Percentiles rank a stretch among this genome's conserved stretches.
phyloP scores from a whole-genome alignment of 202 grass and related monocot genomes.

The Alloteropsis angusta region DNA sequence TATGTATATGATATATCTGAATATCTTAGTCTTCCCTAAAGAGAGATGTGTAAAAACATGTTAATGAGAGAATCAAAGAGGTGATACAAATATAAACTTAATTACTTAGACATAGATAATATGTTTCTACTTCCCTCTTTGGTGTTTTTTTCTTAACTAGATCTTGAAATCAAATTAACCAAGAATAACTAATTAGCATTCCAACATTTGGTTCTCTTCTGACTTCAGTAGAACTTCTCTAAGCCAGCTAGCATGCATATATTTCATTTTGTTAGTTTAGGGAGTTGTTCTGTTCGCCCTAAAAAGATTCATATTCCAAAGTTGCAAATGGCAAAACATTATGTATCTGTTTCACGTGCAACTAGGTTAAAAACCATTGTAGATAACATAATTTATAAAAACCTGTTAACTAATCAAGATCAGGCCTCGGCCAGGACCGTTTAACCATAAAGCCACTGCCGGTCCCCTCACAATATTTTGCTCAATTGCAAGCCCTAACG shows the following conservation, averaged over 20 bases:
- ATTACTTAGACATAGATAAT: not conserved
- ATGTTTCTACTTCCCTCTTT: not conserved
- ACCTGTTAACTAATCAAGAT: not conserved
- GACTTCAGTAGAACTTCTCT: not conserved
- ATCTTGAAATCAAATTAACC: not conserved
- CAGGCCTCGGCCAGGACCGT: not conserved
- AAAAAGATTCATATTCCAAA: not conserved
- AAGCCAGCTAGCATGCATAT: not conserved
- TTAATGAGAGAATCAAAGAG: not conserved
- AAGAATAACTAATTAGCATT: not conserved
- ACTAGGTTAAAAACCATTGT: not conserved
- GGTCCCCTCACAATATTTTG: not conserved
- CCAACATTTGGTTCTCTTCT: not conserved
- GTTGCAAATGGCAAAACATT: not conserved
- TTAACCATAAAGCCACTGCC: constrained; percentile 3
- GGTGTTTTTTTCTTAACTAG: not conserved
- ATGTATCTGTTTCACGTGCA: not conserved
- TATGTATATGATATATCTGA: not conserved
- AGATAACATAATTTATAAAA: not conserved
- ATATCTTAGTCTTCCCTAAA: not conserved
- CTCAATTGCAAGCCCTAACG: not conserved
- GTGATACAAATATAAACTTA: too few species aligned
- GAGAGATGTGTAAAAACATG: not conserved
- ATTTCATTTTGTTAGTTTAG: not conserved
- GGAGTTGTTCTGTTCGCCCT: too few species aligned